Base-by-base conservation (phyloP, 1,284 basidiomycete species). In the Bondarzewia mesenterica region DNA sequence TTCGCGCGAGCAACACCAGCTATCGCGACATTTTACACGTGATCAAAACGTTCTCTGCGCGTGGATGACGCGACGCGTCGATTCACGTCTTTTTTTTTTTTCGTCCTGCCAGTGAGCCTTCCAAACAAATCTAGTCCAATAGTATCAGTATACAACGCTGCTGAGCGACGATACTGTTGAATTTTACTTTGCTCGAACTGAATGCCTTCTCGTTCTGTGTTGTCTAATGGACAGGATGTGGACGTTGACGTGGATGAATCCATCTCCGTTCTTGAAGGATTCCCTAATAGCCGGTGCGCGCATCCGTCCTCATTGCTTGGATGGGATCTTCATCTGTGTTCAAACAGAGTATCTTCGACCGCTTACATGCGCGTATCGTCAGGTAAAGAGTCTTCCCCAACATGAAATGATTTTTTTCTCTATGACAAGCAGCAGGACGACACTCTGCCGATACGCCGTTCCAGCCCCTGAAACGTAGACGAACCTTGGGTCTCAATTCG, bases 401-500 rank as follows among this genome's bases (percentile, higher is more conserved):
- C 22, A 16, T 16, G 22, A 25, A 23, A 27, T 41, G 32, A 43
- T 18, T 43, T 23, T 21, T n/a, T n/a, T 43, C 41, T 7, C 21
- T 22, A 26, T 23, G 21, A 23, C 12, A 10, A 18, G n/a, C 38
- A 40, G 12, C 6, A 40, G 38, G 12, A 40, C 38, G 21, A 40
- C 15, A n/a, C 10, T 10, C 21, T n/a, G 16, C 10, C 15, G 38
- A 40, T 8, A 21, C 29, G 10, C 25, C 36, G 18, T 32, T 25
- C 20, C 47, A 36, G 14, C 39, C 57, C 2, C 39, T 57, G 22
- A 83, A 80, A 51, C 72, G 75, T 22, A 70, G 70, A 37, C 75
- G 68, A 54, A 66, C 63, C n/a, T 62, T 59, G 38, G 72, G 72
- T n/a, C 61, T 80, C 44, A 86, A 86, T 54, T 58, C 70, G 20